Evolutionary conservation across 2,329 filamentous ascomycete species (phyloP), one percentile per base, ranked within the genome.

Genomic region (Diaporthe eres): DNA sequence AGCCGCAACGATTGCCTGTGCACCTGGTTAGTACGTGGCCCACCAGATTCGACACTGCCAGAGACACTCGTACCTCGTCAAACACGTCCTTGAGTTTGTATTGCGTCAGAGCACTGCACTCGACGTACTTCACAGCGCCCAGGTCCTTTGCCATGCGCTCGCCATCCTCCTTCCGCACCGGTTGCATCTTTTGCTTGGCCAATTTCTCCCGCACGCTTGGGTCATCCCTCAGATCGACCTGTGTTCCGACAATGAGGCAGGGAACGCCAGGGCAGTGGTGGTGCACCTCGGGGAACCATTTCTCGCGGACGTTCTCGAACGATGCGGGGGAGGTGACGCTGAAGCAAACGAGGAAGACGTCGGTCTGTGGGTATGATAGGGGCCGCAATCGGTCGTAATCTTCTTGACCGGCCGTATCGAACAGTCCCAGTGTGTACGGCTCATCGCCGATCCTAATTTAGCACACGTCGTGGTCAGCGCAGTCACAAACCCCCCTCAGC

Each of bases 81-180:
- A 99, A 99, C 25, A 99, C 97, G 83, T 98, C 97, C 90, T 99
- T 99, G 79, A 99, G 88, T 87, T 98, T 98, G 88, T 96, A 98
- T 88, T 99, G 97, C 78, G 97, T 98, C 85, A 99, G 88, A 75
- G 97, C 97, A 83, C 96, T 98, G 88, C 97, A 99, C 88, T 99
- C 97, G 78, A 98, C 97, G 81, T 99, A 99, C 89, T 98, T 98
- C 81, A 99, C 95, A 7, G 97, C 97, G 77, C 95, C 95, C n/a
- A 98, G 88, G 78, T 98, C 96, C 88, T 96, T 98, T 3, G 97
- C 96, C 95, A 98, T 98, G 80, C 92, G 90, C 85, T 98, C 96
- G 72, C 97, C 97, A 79, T 98, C 96, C 85, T 98, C 95, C 85
- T 94, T 95, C 83, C 92, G 91, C 77, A 99, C 96, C 3, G 96